A percentile compares a stretch with the other conserved stretches of the same genome.
Evolutionary conservation across 2,329 filamentous ascomycete genomes (phyloP).

Genomic region (Bipolaris cookei): DNA sequence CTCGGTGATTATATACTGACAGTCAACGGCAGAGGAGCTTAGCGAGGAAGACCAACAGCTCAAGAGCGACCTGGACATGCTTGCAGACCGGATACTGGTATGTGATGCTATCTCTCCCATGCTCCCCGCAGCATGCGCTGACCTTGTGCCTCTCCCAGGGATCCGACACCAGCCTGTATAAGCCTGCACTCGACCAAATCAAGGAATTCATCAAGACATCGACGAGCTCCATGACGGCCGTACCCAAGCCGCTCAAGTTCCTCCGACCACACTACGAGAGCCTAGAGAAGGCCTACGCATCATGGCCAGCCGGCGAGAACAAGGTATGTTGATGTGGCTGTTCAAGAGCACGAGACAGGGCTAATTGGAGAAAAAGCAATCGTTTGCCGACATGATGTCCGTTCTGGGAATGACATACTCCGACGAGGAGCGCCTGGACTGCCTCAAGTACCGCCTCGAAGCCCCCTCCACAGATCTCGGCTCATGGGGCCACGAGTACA

Average conservation of each 20-base stretch:
- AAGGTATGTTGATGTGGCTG: constrained; percentile 62
- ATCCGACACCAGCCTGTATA: constrained; percentile 84
- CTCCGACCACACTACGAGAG: constrained; percentile 94
- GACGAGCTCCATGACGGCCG: constrained; percentile 98
- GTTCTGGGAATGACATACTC: constrained; percentile 99
- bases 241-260: constrained; percentile 98
- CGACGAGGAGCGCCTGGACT: constrained; percentile 94
- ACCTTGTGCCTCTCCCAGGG: constrained; percentile 64
- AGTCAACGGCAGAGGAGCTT: constrained; percentile 75
- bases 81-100: constrained; percentile 92
- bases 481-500: constrained; percentile 99
- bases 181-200: constrained; percentile 91
- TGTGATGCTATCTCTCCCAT: constrained; percentile 19
- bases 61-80: constrained; percentile 97
- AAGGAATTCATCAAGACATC: constrained; percentile 99
- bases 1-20: constrained; percentile 33
- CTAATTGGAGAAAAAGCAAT: constrained; percentile 56
- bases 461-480: constrained; percentile 90
- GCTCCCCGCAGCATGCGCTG: constrained; percentile 29
- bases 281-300: constrained; percentile 84
- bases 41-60: constrained; percentile 98
- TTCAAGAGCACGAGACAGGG: not conserved
- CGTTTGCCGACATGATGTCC: constrained; percentile 92
- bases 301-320: constrained; percentile 83
- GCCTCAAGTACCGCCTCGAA: constrained; percentile 91